Base-by-base conservation (phyloP, 1,284 basidiomycete genomes). In the Cutaneotrichosporon sp. region DNA sequence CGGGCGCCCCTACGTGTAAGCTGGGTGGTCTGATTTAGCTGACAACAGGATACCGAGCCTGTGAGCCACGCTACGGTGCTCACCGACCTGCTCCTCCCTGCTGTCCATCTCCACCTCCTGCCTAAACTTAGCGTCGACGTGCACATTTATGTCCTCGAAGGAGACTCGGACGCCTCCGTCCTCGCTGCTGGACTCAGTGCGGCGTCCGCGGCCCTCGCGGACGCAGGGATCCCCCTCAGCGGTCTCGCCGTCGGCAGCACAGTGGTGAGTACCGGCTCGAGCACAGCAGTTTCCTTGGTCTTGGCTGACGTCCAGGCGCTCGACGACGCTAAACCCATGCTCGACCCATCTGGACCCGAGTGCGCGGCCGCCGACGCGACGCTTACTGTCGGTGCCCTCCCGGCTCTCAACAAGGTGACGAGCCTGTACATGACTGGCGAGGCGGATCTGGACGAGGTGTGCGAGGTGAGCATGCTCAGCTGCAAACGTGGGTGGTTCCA, bases 121-220 rank as follows among this genome's bases (percentile, higher is more conserved):
- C 94, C 96, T 8, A 99, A 98, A 74, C 88, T 91, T 0, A 86
- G 86, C 8, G 84, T 98, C 63, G 96, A 98, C 75, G 79, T 97
- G 26, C 93, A 89, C 73, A 76, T 99, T 41, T 87, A 85, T 14
- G 80, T 99, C 18, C 84, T 99, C 34, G 92, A 99, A 75, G 85
- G 86, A 10, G 92, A 97, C 68, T 88, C 88, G 4, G 79, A 87
- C 15, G 86, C 91, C 66, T 83, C 84, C 20, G 89, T 90, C 59
- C 80, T 93, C n/a, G 83, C 87, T 0, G 83, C 88, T 4, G 90
- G 87, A 1, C 80, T 87, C 13, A 84, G 90, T 4, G 93, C 93
- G 12, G 90, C 92, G 0, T 90, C 88, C 62, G 84, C 89, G 1
- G 93, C 96, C 0, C 79, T 98, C 5, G 73, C 73, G 4, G 73